Percentiles rank a stretch among this genome's conserved stretches.
Conservation (phyloP, 106 monocot species). For the Acanthochlamys bracteata region DNA sequence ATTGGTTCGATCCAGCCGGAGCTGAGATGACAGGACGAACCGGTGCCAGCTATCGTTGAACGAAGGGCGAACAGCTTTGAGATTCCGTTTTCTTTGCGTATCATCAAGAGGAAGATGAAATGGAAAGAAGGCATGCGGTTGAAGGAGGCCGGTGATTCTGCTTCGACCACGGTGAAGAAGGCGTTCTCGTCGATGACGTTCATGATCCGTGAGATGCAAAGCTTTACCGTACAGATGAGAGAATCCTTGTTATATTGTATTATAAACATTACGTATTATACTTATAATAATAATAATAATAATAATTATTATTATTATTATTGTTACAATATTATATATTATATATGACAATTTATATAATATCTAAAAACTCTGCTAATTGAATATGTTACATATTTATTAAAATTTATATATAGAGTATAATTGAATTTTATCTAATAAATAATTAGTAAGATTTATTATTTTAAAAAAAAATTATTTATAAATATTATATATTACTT, state of each 20-base stretch:
- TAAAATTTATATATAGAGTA: no score
- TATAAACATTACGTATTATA: no score
- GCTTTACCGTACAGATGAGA: neutral
- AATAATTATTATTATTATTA: no score
- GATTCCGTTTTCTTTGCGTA: slow-evolving; percentile 45
- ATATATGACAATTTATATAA: no score
- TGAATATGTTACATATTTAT: no score
- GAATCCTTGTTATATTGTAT: neutral
- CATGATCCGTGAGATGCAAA: neutral
- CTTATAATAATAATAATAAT: no score
- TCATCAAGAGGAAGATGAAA: slow-evolving; percentile 32
- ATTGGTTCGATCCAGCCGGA: neutral
- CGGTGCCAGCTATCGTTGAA: slow-evolving; percentile 25
- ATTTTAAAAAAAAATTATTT: no score
- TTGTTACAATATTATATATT: no score
- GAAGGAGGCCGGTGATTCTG: neutral
- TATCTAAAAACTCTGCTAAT: no score
- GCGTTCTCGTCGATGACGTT: neutral
- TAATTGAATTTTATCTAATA: no score
- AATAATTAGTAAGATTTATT: no score
- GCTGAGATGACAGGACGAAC: slow-evolving; percentile 1
- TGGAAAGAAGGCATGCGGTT: slow-evolving; percentile 7
- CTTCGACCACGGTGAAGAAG: neutral
- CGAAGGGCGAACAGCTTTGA: slow-evolving; percentile 24
- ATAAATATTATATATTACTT: no score